Evolutionary conservation across 495 filamentous ascomycete species (phyloP), one percentile per base, ranked within the genome.

Genomic region (Evernia prunastri): DNA sequence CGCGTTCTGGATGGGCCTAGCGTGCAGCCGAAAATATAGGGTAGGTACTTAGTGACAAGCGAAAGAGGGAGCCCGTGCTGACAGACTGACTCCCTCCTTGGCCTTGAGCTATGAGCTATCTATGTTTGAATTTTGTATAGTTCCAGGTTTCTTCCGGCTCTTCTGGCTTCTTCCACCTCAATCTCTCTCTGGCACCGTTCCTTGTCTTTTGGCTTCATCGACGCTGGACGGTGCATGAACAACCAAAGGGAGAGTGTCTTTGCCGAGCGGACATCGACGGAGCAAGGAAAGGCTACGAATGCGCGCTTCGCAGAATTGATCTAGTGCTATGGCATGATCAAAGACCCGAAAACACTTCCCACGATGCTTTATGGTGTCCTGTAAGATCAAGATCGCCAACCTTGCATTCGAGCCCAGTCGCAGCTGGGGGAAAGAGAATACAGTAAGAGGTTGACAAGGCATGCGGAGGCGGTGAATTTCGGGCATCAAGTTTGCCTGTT

Each of bases 251-350:
- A 35, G 25, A 13, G 15, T 2, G 8, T 42, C 25, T 36, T 45
- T 59, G 39, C 39, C 58, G 57, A 59, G 60, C 60, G 60, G 51
- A 63, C 51, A 37, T 56, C 25, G 49, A 56, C 47, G 60, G 51
- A 63, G 60, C 60, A n/a, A 54, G 15, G 43, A 20, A 25, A 7
- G 25, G 13, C 11, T 29, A 37, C 45, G 47, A 31, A 63, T 63
- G 60, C 27, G 15, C 6, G 20, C 9, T 1, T 40, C 20, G 29
- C 42, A 39, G 49, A 23, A 27, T 40, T 31, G 1, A 45, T 37
- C 58, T 15, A 31, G 60, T 51, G 7, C 37, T 56, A 56, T 33
- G 60, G 49, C 49, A 17, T 56, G 54, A 40, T 37, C 23, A 29
- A 33, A 15, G 23, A 42, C 37, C 35, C 39, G 47, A 29, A 37